These are phyloP conservation scores for Amylocystis lapponica DNA, from an alignment of 768 basidiomycete genomes.

Conservation along the genomic window DNA sequence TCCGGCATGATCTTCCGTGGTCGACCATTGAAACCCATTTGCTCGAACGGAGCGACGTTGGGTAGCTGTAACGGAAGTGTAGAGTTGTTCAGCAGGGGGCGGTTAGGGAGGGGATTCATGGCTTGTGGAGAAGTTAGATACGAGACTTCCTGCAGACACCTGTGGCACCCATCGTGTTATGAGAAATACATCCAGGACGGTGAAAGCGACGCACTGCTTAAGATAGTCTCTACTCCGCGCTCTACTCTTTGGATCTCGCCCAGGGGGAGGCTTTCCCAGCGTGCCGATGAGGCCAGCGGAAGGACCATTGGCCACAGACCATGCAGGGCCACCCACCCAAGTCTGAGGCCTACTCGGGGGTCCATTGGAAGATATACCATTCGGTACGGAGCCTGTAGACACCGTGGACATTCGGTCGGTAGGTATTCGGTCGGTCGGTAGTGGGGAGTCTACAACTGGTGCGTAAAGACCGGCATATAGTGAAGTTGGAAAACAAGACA, in stretches of 20 bases:
- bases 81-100: constrained; percentile 66
- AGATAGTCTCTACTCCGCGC: constrained; percentile 94
- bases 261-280: constrained; percentile 67
- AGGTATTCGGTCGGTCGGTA: constrained; percentile 60
- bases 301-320: constrained; percentile 40
- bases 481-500: constrained; percentile 11
- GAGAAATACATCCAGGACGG: constrained; percentile 3
- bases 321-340: constrained; percentile 41
- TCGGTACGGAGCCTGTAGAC: constrained; percentile 38
- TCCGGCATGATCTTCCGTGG: constrained; percentile 80
- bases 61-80: constrained; percentile 60
- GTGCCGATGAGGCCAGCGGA: constrained; percentile 38
- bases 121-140: constrained; percentile 97
- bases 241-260: constrained; percentile 92
- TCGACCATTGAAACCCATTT: constrained; percentile 69
- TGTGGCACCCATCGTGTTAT: constrained; percentile 28
- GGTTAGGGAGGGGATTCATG: constrained; percentile 92
- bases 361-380: constrained; percentile 46
- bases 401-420: too few relatives aligned
- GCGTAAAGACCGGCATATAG: constrained; percentile 10
- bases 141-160: constrained; percentile 96
- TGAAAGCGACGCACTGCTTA: constrained; percentile 66
- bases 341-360: constrained; percentile 48
- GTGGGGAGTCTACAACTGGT: constrained; percentile 55
- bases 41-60: constrained; percentile 69